Base-by-base conservation (phyloP, 441 rosid species). In the Arabidopsis lyrata region DNA sequence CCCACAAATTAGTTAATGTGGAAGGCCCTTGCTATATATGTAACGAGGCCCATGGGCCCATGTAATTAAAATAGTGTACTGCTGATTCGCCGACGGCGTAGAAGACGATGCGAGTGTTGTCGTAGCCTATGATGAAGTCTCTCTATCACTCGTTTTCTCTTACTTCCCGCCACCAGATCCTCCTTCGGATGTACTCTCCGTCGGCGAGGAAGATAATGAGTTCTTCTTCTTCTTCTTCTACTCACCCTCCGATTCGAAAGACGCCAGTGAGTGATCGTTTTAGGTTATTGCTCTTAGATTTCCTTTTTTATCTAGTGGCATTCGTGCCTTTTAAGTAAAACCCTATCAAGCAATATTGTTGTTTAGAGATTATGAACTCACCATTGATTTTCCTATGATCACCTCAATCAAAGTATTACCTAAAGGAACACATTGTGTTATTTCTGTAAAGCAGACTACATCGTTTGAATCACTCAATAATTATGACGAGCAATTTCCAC, bases 21-120 rank as follows among this genome's bases (percentile, higher is more conserved):
- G 15, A 42, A 54, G 63, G 31, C 39, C 56, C 47, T 31, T 47
- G 16, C 2, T 29, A 11, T 55, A 20, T 14, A 45, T 12, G 5
- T 2, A 0, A 47, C 35, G 47, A 54, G 70, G 57, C 76, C 70
- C 77, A 63, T 63, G 20, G 65, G 49, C 58, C 77, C 77, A 36
- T 22, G 22, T 53, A 20, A 63, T 54, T 50, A 18, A 50, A 68
- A 27, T 1, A n/a, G 13, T 11, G 50, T 52, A n/a, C n/a, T n/a
- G n/a, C n/a, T n/a, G n/a, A n/a, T n/a, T n/a, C n/a, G 62, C n/a
- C 38, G 35, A 39, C 48, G 70, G 50, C 24, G 70, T 20, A 24
- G 60, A 53, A 15, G 31, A 53, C 5, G 42, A 27, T 53, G 53
- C 32, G 72, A n/a, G 29, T 11, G 5, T 52, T 5, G 5, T 5